Evolutionary conservation across 176 grass and related monocot genomes (phyloP).

Genomic region (Calamus simplicifolius): DNA sequence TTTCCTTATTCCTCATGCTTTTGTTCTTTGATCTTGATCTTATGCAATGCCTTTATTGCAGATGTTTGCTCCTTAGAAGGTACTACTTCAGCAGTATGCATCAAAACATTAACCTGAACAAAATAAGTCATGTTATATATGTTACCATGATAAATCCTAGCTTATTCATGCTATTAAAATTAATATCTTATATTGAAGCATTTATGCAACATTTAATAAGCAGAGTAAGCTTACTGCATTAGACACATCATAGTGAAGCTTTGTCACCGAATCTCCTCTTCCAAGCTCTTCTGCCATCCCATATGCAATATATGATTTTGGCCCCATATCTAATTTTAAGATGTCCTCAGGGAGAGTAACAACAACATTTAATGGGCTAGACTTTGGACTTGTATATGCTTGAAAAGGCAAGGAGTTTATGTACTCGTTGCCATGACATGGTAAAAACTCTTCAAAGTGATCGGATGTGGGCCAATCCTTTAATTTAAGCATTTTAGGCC

Average conservation of each 20-base stretch:
- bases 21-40: constrained; percentile 31
- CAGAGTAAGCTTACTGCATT: constrained; percentile 49
- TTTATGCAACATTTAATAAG: too few species aligned
- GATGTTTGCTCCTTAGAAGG: constrained; percentile 29
- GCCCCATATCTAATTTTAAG: constrained; percentile 67
- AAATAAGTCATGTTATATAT: not conserved
- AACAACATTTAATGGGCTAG: constrained; percentile 54
- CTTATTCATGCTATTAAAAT: too few species aligned
- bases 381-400: constrained; percentile 60
- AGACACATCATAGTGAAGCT: constrained; percentile 76
- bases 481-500: constrained; percentile 80
- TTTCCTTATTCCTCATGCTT: constrained; percentile 17
- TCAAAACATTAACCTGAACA: constrained; percentile 64
- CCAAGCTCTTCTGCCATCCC: constrained; percentile 55
- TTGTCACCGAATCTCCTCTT: constrained; percentile 85
- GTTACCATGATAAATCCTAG: too few species aligned
- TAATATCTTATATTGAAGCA: too few species aligned
- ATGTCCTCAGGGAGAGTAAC: constrained; percentile 42
- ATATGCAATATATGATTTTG: constrained; percentile 94
- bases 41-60: constrained; percentile 34
- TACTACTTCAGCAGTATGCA: constrained; percentile 49
- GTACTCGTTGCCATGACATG: constrained; percentile 44
- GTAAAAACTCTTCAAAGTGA: constrained; percentile 68
- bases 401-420: constrained; percentile 61
- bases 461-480: constrained; percentile 84